These are phyloP conservation scores for Alternaria sp. DNA, from an alignment of 2,329 filamentous ascomycete species.

Conservation along the genomic window DNA sequence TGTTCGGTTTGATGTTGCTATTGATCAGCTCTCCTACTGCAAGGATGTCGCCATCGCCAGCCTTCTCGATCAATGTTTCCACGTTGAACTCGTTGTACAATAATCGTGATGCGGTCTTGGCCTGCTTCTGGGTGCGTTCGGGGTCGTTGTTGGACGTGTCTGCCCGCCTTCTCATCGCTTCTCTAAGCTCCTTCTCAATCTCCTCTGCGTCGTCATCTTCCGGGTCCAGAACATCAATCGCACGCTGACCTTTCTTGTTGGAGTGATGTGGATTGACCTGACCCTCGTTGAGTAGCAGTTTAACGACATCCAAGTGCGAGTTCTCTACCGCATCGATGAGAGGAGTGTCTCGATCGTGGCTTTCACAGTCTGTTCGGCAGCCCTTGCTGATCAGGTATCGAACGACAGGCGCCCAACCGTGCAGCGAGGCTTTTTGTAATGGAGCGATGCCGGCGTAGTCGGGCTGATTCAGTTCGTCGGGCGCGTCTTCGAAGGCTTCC, in stretches of 20 bases:
- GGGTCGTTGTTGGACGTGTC: constrained; percentile 58
- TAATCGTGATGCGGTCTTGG: constrained; percentile 50
- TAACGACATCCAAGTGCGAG: constrained; percentile 86
- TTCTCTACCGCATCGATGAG: constrained; percentile 97
- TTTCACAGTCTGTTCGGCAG: constrained; percentile 82
- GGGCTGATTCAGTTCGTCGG: constrained; percentile 84
- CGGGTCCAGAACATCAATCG: constrained; percentile 79
- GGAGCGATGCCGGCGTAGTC: constrained; percentile 98
- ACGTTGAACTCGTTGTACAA: constrained; percentile 59
- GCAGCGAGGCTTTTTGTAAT: constrained; percentile 87
- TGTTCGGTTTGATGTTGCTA: constrained; percentile 67
- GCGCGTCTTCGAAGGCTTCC: constrained; percentile 75
- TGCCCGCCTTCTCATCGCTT: constrained; percentile 57
- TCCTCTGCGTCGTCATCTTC: constrained; percentile 80
- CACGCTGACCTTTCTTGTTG: constrained; percentile 91
- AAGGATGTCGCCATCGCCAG: constrained; percentile 56
- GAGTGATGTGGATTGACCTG: constrained; percentile 85
- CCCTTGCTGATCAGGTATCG: constrained; percentile 83
- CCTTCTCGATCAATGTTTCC: constrained; percentile 57
- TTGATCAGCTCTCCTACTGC: constrained; percentile 58
- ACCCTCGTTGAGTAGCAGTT: constrained; percentile 80
- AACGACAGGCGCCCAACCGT: constrained; percentile 86
- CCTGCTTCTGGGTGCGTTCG: constrained; percentile 32
- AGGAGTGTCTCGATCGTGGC: constrained; percentile 81
- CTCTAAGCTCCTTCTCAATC: constrained; percentile 76